Percentiles rank a stretch among this genome's conserved stretches.
Evolutionary conservation across 768 basidiomycete genomes (phyloP).

Genomic region (Grammothele lineata): DNA sequence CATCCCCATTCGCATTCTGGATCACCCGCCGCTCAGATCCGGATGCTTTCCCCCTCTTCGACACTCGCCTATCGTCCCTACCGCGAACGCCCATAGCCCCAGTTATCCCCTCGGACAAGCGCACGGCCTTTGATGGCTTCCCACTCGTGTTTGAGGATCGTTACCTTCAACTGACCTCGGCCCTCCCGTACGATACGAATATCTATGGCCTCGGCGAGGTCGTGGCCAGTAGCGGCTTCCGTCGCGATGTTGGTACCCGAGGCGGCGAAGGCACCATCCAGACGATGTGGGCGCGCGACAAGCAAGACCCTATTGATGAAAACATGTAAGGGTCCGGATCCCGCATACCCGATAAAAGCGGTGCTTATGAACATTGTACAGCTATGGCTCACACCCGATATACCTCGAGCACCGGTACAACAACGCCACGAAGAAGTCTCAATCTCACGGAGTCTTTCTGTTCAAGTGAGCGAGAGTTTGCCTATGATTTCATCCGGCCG

Average conservation of each 20-base stretch:
- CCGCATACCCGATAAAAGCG: not conserved
- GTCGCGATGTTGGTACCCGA: constrained; percentile 50
- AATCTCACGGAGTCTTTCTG: constrained; percentile 73
- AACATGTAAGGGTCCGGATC: constrained; percentile 45
- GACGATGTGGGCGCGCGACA: constrained; percentile 63
- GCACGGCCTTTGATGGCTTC: constrained; percentile 58
- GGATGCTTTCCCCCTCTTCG: constrained; percentile 54
- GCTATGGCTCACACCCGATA: constrained; percentile 66
- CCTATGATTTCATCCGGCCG: not conserved
- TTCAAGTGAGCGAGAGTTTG: constrained; percentile 48
- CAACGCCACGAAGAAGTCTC: constrained; percentile 41
- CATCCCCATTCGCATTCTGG: constrained; percentile 74
- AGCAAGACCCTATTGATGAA: constrained; percentile 57
- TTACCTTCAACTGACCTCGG: constrained; percentile 69
- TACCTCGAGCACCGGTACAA: constrained; percentile 71
- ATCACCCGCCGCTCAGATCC: constrained; percentile 65
- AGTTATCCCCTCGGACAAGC: constrained; percentile 43
- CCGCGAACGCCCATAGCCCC: constrained; percentile 58
- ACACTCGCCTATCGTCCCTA: constrained; percentile 61
- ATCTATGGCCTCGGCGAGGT: constrained; percentile 79
- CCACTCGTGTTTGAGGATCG: constrained; percentile 75
- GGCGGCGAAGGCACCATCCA: constrained; percentile 54
- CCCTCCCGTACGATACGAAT: constrained; percentile 61
- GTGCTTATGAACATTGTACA: constrained; percentile 17
- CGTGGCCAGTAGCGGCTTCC: constrained; percentile 62